Conservation (phyloP, 768 basidiomycete species). For the Pulveroboletus ravenelii region DNA sequence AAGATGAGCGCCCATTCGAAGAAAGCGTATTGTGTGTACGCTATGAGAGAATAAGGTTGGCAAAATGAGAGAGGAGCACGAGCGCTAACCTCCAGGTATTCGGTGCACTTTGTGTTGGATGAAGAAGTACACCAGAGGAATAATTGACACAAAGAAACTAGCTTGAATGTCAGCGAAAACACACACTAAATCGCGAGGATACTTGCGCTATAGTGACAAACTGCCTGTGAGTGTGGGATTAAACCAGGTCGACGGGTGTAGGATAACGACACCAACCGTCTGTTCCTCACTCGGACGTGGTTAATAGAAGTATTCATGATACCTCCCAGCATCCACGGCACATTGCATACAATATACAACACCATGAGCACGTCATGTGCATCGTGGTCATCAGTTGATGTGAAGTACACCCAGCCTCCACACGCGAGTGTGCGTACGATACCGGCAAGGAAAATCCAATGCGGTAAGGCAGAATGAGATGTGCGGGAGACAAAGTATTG, state of each 20-base stretch:
- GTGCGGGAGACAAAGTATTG: conserved; percentile 57
- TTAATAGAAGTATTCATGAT: conserved; percentile 48
- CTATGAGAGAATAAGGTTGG: conserved; percentile 34
- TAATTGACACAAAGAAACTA: conserved; percentile 68
- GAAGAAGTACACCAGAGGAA: conserved; percentile 80
- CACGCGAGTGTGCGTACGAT: conserved; percentile 73
- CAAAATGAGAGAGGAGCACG: background rate
- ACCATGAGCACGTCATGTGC: conserved; percentile 88
- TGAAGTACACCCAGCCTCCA: conserved; percentile 91
- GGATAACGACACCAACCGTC: conserved; percentile 40
- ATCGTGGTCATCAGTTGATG: conserved; percentile 78
- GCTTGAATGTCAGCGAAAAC: conserved; percentile 2
- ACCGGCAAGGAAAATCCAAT: conserved; percentile 55
- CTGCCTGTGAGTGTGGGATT: conserved; percentile 36
- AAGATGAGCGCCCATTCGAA: conserved; percentile 85
- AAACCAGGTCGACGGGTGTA: background rate
- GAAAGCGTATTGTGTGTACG: conserved; percentile 82
- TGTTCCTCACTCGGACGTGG: conserved; percentile 39
- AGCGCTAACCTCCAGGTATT: conserved; percentile 65
- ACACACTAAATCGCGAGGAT: background rate
- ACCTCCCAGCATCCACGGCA: conserved; percentile 86
- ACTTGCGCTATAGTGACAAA: conserved; percentile 46
- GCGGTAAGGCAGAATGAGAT: conserved; percentile 39
- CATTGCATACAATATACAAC: conserved; percentile 72
- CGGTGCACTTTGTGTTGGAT: conserved; percentile 78